Conservation (phyloP, 2,329 filamentous ascomycete species). For the Microsporum audouinii region DNA sequence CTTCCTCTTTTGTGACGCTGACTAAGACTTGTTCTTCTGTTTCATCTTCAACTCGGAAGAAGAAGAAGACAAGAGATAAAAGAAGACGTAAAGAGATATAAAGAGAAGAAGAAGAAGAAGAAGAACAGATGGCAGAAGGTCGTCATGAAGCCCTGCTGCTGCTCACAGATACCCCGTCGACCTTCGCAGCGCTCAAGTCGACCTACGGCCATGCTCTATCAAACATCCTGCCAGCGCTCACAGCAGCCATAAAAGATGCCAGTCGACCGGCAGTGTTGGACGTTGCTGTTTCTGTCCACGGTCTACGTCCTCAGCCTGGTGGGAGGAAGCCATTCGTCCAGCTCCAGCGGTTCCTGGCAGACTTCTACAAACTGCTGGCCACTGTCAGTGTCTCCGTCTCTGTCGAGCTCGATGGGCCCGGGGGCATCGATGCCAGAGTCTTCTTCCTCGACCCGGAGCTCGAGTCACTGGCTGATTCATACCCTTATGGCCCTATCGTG, state of each 20-base stretch:
- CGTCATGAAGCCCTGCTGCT: conserved; percentile 37
- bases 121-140: background rate
- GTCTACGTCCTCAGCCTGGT: conserved; percentile 42
- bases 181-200: conserved; percentile 41
- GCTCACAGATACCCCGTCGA: conserved; percentile 49
- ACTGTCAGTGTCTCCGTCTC: conserved; percentile 54
- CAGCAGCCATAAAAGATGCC: conserved; percentile 21
- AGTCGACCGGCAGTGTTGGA: conserved; percentile 35
- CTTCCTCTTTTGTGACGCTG: background rate
- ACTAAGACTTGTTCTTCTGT: background rate
- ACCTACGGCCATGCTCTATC: conserved; percentile 52
- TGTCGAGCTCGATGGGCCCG: conserved; percentile 53
- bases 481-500: conserved; percentile 19
- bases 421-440: conserved; percentile 64
- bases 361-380: conserved; percentile 66
- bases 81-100: background rate
- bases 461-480: conserved; percentile 23
- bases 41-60: background rate
- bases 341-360: conserved; percentile 64
- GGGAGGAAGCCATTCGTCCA: conserved; percentile 50
- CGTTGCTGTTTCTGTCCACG: conserved; percentile 52
- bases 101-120: background rate
- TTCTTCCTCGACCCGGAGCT: conserved; percentile 47
- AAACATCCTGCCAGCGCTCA: conserved; percentile 42
- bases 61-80: background rate